These are phyloP conservation scores for Byssochlamys sp. DNA, from an alignment of 2,329 filamentous ascomycete genomes.

Conservation along the genomic window DNA sequence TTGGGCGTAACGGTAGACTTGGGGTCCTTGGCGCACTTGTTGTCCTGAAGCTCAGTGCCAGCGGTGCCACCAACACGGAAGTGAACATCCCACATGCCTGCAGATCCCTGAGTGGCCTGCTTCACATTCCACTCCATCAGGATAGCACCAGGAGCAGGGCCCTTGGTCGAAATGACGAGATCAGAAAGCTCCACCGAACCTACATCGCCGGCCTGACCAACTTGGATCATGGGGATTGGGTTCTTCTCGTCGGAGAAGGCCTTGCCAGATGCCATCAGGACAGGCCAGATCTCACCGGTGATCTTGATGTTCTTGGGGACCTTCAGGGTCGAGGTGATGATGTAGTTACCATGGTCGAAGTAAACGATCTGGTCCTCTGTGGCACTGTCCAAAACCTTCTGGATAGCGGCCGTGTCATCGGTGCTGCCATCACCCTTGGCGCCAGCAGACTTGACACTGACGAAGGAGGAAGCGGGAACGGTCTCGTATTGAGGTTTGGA, in stretches of 20 bases:
- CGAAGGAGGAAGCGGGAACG: constrained; percentile 57
- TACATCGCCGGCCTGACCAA: constrained; percentile 66
- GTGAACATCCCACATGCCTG: constrained; percentile 91
- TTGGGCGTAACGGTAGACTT: constrained; percentile 52
- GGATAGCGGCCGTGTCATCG: constrained; percentile 79
- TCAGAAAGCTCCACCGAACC: constrained; percentile 82
- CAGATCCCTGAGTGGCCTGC: constrained; percentile 52
- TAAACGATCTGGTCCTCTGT: constrained; percentile 52
- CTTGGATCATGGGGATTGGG: constrained; percentile 74
- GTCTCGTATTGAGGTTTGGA: constrained; percentile 81
- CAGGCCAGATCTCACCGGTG: constrained; percentile 81
- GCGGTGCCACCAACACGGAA: constrained; percentile 80
- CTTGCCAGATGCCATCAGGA: constrained; percentile 71
- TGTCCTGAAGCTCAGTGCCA: constrained; percentile 71
- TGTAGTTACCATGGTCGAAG: constrained; percentile 56
- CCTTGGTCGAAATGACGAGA: constrained; percentile 73
- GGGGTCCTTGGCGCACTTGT: constrained; percentile 70
- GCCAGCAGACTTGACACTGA: constrained; percentile 72
- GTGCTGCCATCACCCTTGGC: constrained; percentile 79
- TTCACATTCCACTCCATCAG: constrained; percentile 86
- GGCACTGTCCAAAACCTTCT: constrained; percentile 62
- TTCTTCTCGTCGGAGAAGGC: constrained; percentile 65
- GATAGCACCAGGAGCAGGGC: constrained; percentile 75
- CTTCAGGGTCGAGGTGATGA: constrained; percentile 51
- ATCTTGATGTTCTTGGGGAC: constrained; percentile 70